These are phyloP conservation scores for Pichiaceae sp. DNA, from an alignment of 1,139 yeast species.

Conservation along the genomic window DNA sequence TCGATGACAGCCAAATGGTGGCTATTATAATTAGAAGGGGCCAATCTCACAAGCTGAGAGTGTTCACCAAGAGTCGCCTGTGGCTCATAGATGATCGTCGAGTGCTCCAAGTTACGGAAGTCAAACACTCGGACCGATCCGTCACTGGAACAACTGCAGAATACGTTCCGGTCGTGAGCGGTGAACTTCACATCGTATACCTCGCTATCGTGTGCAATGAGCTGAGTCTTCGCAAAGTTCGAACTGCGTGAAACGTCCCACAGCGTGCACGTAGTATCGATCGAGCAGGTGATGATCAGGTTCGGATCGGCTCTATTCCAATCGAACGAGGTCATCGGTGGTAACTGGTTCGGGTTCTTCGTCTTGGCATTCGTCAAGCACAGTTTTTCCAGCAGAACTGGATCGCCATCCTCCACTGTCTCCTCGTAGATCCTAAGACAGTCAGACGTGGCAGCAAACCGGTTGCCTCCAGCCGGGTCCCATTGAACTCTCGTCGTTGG, in stretches of 20 bases:
- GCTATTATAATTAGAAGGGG: constrained; percentile 70
- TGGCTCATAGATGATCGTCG: constrained; percentile 87
- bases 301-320: constrained; percentile 77
- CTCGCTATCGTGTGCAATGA: constrained; percentile 93
- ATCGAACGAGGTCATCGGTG: constrained; percentile 89
- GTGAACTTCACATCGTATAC: constrained; percentile 88
- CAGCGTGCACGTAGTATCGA: constrained; percentile 93
- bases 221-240: constrained; percentile 82
- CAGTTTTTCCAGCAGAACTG: constrained; percentile 28
- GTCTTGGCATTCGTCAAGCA: constrained; percentile 31
- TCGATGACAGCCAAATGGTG: constrained; percentile 82
- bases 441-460: constrained; percentile 65
- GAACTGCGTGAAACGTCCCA: constrained; percentile 70
- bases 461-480: constrained; percentile 47
- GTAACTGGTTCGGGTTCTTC: constrained; percentile 42
- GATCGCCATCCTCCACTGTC: constrained; percentile 4
- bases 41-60: constrained; percentile 63
- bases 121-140: constrained; percentile 93
- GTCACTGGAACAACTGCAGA: constrained; percentile 92
- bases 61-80: constrained; percentile 16
- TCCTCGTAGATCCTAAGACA: constrained; percentile 61
- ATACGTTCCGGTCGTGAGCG: constrained; percentile 66
- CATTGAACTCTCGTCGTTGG: constrained; percentile 67
- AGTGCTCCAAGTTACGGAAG: constrained; percentile 80
- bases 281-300: constrained; percentile 73